Percentiles rank a stretch among this genome's conserved stretches.
These are phyloP conservation scores for Aspergillus hiratsukae DNA, from an alignment of 2,329 filamentous ascomycete genomes.

Conservation along the genomic window DNA sequence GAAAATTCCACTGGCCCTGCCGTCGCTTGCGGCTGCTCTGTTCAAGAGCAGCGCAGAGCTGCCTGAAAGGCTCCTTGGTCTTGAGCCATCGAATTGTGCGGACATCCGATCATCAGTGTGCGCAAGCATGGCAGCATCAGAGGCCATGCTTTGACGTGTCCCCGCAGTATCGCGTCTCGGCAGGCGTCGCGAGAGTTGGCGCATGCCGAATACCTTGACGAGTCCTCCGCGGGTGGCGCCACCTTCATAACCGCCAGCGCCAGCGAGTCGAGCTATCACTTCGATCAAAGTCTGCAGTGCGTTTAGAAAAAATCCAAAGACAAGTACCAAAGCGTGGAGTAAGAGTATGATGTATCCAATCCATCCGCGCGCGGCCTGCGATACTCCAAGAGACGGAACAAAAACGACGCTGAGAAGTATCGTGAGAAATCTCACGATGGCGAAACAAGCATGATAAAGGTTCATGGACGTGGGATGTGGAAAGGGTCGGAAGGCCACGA, in stretches of 20 bases:
- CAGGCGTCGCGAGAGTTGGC: conserved; percentile 73
- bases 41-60: conserved; percentile 60
- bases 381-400: conserved; percentile 73
- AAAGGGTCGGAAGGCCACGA: conserved; percentile 88
- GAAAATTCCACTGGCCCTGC: conserved; percentile 48
- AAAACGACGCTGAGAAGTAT: conserved; percentile 78
- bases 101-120: conserved; percentile 62
- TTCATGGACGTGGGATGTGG: conserved; percentile 95
- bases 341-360: conserved; percentile 88
- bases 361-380: conserved; percentile 81
- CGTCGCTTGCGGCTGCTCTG: conserved; percentile 41
- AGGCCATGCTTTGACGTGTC: conserved; percentile 75
- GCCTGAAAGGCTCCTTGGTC: conserved; percentile 57
- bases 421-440: conserved; percentile 68
- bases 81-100: conserved; percentile 49
- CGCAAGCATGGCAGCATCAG: conserved; percentile 74
- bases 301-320: conserved; percentile 92
- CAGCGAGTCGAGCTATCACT: conserved; percentile 74
- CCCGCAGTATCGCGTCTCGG: conserved; percentile 59
- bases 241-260: conserved; percentile 72
- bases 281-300: conserved; percentile 87
- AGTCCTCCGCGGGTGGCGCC: conserved; percentile 73
- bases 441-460: conserved; percentile 83
- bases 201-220: conserved; percentile 83
- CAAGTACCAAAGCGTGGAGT: conserved; percentile 76